Evolutionary conservation across 352 stramenopile genomes (phyloP), one percentile per base, ranked within the genome.

Genomic region (Pythium rhizo-oryzae): DNA sequence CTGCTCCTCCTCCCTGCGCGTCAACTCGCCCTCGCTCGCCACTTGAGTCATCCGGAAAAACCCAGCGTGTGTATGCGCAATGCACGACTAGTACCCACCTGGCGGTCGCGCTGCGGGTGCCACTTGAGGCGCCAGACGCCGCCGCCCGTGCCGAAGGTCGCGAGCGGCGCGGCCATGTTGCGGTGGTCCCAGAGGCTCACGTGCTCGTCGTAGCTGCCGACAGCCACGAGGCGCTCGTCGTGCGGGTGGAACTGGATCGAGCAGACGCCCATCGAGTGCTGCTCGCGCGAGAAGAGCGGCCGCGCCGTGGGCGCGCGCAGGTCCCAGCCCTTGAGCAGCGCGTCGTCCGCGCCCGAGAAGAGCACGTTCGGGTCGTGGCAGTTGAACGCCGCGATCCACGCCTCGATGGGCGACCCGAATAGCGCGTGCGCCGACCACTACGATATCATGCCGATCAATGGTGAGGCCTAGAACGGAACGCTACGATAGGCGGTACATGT

Each of bases 41-140:
- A 16, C 11, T 30, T 70, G 63, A 70, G 63, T 70, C 63, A 70
- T 37, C 65, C 4, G 6, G 18, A 65, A 47, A 62, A 12, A 13
- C 33, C 21, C 43, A 53, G 19, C 44, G 19, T 18, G 44, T 30
- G 55, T 30, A 55, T 65, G 39, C 37, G 44, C 43, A 56, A 59
- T 41, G 6, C 39, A 33, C 8, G 13, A 35, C 23, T 8, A 51
- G 18, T 25, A n/a, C 57, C 49, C 71, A 91, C 84, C 81, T 93
- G 77, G 24, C 71, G 65, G 47, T 11, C 64, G 18, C 66, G 66
- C 8, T 65, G 66, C 6, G 87, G 84, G 19, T 96, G 84, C 87
- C 87, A 96, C 68, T 96, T 96, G 41, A 96, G 72, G 41, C 87
- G 81, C 87, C 87, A 96, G 47, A 96, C 82, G 44, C 87, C 87